Base-by-base conservation (phyloP, 495 filamentous ascomycete genomes). In the Apiosordaria backusii region DNA sequence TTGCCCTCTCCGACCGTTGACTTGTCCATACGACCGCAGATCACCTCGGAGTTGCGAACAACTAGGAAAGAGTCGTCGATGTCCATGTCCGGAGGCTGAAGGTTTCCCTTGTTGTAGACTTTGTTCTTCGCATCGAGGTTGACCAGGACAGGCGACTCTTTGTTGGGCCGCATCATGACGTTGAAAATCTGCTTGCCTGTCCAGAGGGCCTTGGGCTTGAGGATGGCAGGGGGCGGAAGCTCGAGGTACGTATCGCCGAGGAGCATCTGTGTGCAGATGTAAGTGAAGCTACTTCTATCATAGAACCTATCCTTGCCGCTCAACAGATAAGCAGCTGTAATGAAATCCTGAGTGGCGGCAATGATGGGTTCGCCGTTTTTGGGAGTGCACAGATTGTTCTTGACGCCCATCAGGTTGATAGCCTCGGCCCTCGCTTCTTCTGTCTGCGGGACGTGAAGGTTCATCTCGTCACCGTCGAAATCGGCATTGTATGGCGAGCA, bases 401-500 rank as follows among this genome's bases (percentile, higher is more conserved):
- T 97, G 2, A 99, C 95, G 58, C 96, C 96, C 96, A 99, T 99
- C 53, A 99, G 78, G 73, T 93, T 91, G 77, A 96, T 95, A 0
- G 95, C 95, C 74, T 99, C 95, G 10, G 95, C 94, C 13, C 95
- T 88, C 23, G 95, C 92, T 78, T 99, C 96, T 71, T 99, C 94
- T 19, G 90, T 91, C 75, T 99, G 95, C 7, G 95, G 96, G 53
- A 99, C 96, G 83, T 99, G 95, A 77, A 99, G 86, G 74, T 99
- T 99, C 95, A 99, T 99, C 79, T 99, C 95, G 78, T 99, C 95
- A 69, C 95, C 95, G 74, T 99, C 95, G 75, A 99, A 99, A 88
- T 99, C 95, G 67, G 95, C 95, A 78, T 99, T 99, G 81, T 99
- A 99, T 9, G 95, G 95, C 54, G 92, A 94, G 75, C 95, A 99